Evolutionary conservation across 805 yeast species (phyloP).

Genomic region (Kluyveromyces dobzhanskii): DNA sequence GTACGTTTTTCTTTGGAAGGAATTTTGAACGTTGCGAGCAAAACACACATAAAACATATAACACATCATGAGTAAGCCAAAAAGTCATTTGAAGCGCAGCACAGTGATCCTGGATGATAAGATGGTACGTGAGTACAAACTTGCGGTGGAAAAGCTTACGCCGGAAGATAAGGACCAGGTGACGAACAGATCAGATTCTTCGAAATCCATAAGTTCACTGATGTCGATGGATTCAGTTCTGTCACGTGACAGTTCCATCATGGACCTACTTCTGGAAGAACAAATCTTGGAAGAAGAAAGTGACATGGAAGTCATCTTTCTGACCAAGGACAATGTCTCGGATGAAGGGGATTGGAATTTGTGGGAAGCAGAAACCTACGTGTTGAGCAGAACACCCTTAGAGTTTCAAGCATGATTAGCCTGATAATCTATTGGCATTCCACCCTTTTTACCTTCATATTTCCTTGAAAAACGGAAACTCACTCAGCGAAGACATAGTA

Average conservation of each 20-base stretch:
- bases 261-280: background rate
- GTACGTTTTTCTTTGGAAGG: no score
- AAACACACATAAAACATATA: no score
- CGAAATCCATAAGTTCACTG: background rate
- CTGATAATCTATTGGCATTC: no score
- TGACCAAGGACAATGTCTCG: background rate
- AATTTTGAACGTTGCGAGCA: no score
- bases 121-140: constrained; percentile 21
- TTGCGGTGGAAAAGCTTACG: constrained; percentile 13
- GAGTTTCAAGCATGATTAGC: constrained; percentile 4
- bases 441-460: no score
- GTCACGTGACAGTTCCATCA: constrained; percentile 1
- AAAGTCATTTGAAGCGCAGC: constrained; percentile 15
- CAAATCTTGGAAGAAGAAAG: background rate
- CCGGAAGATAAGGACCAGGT: background rate
- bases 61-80: background rate
- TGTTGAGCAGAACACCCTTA: constrained; percentile 6
- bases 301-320: background rate
- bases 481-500: no score
- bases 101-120: constrained; percentile 22
- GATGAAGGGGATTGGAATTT: background rate
- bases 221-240: constrained; percentile 1
- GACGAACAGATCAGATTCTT: constrained; percentile 1
- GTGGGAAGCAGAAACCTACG: background rate
- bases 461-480: no score